phyloP scores from a whole-genome alignment of 148 eudicot species.

The Diospyros lotus region DNA sequence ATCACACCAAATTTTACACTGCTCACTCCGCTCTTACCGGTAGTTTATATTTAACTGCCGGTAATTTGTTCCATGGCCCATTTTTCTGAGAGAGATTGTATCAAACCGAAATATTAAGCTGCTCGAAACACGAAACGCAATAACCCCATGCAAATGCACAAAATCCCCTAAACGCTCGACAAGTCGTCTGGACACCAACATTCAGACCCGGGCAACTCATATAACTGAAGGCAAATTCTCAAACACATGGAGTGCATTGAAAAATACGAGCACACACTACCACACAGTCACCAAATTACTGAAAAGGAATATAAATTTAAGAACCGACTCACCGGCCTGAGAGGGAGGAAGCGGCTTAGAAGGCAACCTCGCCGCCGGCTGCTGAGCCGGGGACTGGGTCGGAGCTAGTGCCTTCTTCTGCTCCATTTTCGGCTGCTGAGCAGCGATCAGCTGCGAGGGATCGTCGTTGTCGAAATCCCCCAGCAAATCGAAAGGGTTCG shows the following conservation, averaged over 20 bases:
- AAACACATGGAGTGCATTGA: neutral
- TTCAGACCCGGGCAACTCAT: neutral
- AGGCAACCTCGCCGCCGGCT: constrained; percentile 36
- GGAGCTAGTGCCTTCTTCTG: constrained; percentile 38
- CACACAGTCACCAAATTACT: neutral
- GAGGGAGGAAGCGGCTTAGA: constrained; percentile 64
- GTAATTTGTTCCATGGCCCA: too few species aligned
- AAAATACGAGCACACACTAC: neutral
- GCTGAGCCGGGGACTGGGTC: constrained; percentile 17
- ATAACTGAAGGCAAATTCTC: neutral
- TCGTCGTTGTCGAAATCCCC: constrained; percentile 69
- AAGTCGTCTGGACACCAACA: neutral
- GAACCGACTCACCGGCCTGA: constrained; percentile 49
- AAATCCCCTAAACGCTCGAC: neutral
- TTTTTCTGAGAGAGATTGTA: too few species aligned
- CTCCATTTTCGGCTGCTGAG: constrained; percentile 32
- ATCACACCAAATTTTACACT: too few species aligned
- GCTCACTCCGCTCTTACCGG: too few species aligned
- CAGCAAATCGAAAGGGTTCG: constrained; percentile 79
- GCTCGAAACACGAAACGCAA: too few species aligned
- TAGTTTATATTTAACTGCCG: too few species aligned
- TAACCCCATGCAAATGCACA: neutral
- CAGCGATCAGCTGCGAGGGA: constrained; percentile 45
- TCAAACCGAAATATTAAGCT: too few species aligned
- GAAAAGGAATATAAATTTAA: neutral